Base-by-base conservation (phyloP, 176 grass and related monocot genomes). In the Aechmea fasciata region DNA sequence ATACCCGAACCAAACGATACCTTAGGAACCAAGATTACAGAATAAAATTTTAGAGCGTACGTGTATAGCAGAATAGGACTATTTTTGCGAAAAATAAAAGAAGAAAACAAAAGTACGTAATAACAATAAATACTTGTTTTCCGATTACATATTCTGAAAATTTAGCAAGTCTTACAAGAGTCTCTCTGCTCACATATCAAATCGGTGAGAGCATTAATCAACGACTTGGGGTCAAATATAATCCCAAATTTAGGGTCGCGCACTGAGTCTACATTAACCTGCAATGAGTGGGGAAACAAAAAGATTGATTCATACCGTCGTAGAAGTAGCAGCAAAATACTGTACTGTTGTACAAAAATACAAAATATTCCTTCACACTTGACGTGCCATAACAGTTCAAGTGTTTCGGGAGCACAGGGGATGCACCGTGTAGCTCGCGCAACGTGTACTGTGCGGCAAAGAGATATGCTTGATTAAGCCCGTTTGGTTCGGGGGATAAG, bases 201-300 rank as follows among this genome's bases (percentile, higher is more conserved):
- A 83, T 28, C 50, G 9, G 83, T 85, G 75, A 96, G 63, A 25
- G 81, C 78, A 79, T 84, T 85, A 80, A 91, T 96, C 68, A 91
- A 62, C 1, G 88, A 88, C 64, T 23, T 76, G 2, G 92, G 76
- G 17, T 89, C 88, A 82, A 91, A 96, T 47, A 91, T 71, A 7
- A 75, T n/a, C 11, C 81, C 92, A 11, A 76, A 75, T 71, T 91
- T 91, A 3, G 63, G 47, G 13, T 89, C 88, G 18, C 17, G 55
- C 59, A 91, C 33, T 64, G 83, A 81, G 33, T 82, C 73, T 65
- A 91, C 88, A 0, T 54, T 72, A 47, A 83, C 83, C 92, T 91
- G 83, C 66, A 50, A 84, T 70, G 59, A 50, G 63, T 48, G 13
- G 71, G 54, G 54, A 12, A 61, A 84, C 50, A 3, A 75, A 23